Conservation (phyloP, 2,329 filamentous ascomycete genomes). For the Elsinoe fawcettii region DNA sequence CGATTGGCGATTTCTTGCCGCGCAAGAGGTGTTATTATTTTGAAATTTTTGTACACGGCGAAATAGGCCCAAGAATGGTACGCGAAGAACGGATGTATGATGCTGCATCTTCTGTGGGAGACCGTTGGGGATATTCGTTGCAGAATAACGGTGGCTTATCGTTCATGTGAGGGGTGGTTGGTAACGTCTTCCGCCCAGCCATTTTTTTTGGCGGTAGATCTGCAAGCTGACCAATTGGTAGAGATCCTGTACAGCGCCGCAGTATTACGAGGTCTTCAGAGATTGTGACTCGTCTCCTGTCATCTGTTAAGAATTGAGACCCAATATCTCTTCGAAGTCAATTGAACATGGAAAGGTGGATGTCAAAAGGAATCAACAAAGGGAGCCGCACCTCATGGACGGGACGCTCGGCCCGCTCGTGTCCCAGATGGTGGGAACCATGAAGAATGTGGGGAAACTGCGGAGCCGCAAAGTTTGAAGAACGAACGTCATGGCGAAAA, state of each 20-base stretch:
- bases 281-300: neutral
- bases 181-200: slow-evolving; percentile 9
- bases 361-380: slow-evolving; percentile 5
- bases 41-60: neutral
- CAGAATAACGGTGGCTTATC: slow-evolving; percentile 12
- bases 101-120: neutral
- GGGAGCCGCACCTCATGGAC: slow-evolving; percentile 1
- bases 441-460: neutral
- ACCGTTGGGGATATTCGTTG: slow-evolving; percentile 16
- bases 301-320: neutral
- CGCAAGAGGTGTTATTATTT: neutral
- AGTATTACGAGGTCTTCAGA: neutral
- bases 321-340: neutral
- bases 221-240: neutral
- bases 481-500: slow-evolving; percentile 3
- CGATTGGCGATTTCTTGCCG: neutral
- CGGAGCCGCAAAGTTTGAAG: neutral
- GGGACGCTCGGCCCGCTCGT: neutral
- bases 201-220: neutral
- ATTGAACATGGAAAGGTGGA: neutral
- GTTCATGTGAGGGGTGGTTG: slow-evolving; percentile 9
- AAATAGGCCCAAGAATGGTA: neutral
- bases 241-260: neutral
- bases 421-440: neutral
- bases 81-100: neutral